Evolutionary conservation across 805 yeast species (phyloP).

Genomic region (Starmerella davenportii): DNA sequence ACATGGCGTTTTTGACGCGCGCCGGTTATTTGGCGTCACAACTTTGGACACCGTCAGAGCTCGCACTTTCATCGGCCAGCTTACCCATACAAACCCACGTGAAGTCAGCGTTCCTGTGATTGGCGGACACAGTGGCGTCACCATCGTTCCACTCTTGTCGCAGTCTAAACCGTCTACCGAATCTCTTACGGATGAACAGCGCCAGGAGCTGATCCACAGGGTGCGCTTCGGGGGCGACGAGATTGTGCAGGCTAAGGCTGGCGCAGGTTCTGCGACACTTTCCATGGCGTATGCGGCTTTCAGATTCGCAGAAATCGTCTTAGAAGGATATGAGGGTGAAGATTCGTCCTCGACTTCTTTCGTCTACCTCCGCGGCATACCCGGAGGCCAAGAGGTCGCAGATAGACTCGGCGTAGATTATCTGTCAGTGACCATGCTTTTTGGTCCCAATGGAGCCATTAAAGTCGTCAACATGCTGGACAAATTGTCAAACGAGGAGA

Average conservation of each 20-base stretch:
- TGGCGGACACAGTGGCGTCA: slow-evolving; percentile 93
- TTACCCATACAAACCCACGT: slow-evolving; percentile 31
- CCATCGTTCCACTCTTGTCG: slow-evolving; percentile 74
- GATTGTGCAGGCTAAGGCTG: slow-evolving; percentile 86
- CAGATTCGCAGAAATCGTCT: slow-evolving; percentile 49
- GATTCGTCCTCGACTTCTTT: slow-evolving; percentile 31
- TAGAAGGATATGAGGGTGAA: slow-evolving; percentile 26
- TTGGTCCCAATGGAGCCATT: slow-evolving; percentile 57
- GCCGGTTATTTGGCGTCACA: slow-evolving; percentile 71
- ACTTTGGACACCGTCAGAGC: slow-evolving; percentile 78
- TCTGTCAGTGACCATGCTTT: slow-evolving; percentile 57
- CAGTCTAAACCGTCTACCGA: slow-evolving; percentile 22
- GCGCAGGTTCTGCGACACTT: slow-evolving; percentile 85
- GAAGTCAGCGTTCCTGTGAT: slow-evolving; percentile 48
- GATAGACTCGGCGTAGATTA: slow-evolving; percentile 55
- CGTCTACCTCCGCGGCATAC: slow-evolving; percentile 24
- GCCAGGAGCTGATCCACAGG: slow-evolving; percentile 56
- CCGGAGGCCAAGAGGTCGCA: slow-evolving; percentile 44
- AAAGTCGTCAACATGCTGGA: slow-evolving; percentile 48
- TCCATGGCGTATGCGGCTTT: slow-evolving; percentile 93
- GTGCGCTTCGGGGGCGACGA: slow-evolving; percentile 96
- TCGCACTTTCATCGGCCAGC: slow-evolving; percentile 54
- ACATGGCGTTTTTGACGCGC: slow-evolving; percentile 50
- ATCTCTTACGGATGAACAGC: slow-evolving; percentile 24
- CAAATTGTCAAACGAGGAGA: slow-evolving; percentile 56